Conservation (phyloP, 352 stramenopile genomes). For the Achlya hypogyna region DNA sequence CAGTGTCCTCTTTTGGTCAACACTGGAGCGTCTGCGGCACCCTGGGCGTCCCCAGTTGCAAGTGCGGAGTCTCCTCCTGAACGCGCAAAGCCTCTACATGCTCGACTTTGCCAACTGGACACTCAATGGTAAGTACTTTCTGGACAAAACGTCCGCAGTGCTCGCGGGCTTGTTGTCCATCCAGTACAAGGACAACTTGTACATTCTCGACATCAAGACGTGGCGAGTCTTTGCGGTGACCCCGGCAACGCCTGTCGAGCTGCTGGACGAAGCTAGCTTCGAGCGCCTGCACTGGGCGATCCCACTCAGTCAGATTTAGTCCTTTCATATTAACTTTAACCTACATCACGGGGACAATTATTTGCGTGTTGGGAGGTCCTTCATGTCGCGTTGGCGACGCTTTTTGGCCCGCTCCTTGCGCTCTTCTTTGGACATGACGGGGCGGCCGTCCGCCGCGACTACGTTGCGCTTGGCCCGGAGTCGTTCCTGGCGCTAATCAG, state of each 20-base stretch:
- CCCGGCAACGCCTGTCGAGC: neutral
- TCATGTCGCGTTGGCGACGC: constrained; percentile 51
- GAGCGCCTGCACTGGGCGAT: neutral
- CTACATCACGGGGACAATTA: neutral
- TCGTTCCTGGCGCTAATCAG: constrained; percentile 19
- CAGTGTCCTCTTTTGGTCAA: neutral
- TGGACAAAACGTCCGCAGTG: neutral
- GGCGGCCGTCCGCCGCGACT: constrained; percentile 41
- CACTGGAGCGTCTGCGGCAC: neutral
- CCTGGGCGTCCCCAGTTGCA: neutral
- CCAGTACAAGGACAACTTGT: neutral
- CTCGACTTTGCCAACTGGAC: neutral
- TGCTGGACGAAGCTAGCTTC: neutral
- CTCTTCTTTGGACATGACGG: constrained; percentile 58
- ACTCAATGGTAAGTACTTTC: neutral
- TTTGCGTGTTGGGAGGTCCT: constrained; percentile 51
- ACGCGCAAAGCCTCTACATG: neutral
- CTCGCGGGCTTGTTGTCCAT: neutral
- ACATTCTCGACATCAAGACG: constrained; percentile 9
- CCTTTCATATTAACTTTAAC: neutral
- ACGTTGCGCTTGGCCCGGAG: constrained; percentile 40
- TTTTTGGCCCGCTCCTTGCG: constrained; percentile 54
- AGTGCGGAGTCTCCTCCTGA: neutral
- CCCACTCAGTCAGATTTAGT: neutral
- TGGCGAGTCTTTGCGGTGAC: neutral